Evolutionary conservation across 768 basidiomycete genomes (phyloP).

Genomic region (Suillus variegatus): DNA sequence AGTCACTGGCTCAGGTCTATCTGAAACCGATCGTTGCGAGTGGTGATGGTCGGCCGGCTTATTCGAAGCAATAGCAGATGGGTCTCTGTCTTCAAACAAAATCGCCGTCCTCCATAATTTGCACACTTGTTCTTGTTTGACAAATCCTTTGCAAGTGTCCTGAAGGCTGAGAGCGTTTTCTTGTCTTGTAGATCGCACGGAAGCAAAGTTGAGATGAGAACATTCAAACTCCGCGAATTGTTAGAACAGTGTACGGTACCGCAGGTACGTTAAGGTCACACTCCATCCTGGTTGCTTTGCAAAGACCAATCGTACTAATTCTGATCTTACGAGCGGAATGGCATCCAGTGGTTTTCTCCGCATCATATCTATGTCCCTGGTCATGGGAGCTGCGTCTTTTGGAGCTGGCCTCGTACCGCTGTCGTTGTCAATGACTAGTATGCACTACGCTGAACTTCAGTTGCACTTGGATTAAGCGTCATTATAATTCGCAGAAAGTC

Average conservation of each 20-base stretch:
- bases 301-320: background rate
- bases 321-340: constrained; percentile 16
- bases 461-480: constrained; percentile 27
- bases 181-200: background rate
- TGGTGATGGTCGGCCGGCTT: background rate
- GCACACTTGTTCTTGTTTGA: background rate
- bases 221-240: background rate
- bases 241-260: background rate
- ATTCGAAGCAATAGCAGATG: background rate
- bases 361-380: constrained; percentile 49
- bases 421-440: constrained; percentile 70
- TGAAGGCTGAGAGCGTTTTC: background rate
- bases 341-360: constrained; percentile 23
- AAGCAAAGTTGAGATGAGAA: background rate
- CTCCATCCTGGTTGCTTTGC: background rate
- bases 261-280: too few species aligned
- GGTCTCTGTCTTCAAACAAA: background rate
- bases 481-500: constrained; percentile 43
- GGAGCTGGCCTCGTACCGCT: constrained; percentile 75
- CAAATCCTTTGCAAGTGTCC: too few species aligned
- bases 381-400: constrained; percentile 66
- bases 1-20: background rate
- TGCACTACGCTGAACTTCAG: constrained; percentile 8
- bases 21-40: background rate
- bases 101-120: background rate